These are phyloP conservation scores for Tranzscheliella williamsii DNA, from an alignment of 1,284 basidiomycete genomes.

Conservation along the genomic window DNA sequence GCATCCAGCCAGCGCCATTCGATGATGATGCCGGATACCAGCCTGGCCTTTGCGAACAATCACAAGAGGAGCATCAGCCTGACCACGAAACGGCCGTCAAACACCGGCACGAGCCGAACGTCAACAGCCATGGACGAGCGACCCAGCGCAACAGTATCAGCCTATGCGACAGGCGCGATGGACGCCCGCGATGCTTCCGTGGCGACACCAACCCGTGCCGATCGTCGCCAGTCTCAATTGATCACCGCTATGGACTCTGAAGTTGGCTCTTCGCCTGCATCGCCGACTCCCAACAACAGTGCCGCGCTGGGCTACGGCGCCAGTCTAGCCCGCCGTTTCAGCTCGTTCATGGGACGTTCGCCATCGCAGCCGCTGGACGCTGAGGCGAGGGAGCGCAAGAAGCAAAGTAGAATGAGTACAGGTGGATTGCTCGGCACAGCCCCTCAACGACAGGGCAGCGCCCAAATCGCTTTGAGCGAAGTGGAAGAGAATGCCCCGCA, in stretches of 20 bases:
- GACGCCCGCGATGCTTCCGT: background rate
- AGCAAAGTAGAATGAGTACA: conserved; percentile 48
- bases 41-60: conserved; percentile 26
- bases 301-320: conserved; percentile 34
- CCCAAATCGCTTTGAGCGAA: conserved; percentile 15
- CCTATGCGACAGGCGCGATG: too few relatives aligned
- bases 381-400: conserved; percentile 42
- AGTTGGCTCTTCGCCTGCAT: conserved; percentile 5
- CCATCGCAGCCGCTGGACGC: conserved; percentile 45
- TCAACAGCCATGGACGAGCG: background rate
- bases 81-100: conserved; percentile 20
- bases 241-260: background rate
- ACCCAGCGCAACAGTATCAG: too few relatives aligned
- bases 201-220: background rate
- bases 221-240: background rate
- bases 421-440: conserved; percentile 33
- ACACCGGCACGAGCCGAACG: background rate
- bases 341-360: conserved; percentile 48
- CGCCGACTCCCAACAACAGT: conserved; percentile 14
- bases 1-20: conserved; percentile 20
- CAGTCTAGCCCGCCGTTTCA: conserved; percentile 47
- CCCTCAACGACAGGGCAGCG: conserved; percentile 19
- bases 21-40: conserved; percentile 32
- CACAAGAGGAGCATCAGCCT: conserved; percentile 48
- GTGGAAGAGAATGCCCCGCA: too few relatives aligned